Percentiles rank a stretch among this genome's conserved stretches.
These are phyloP conservation scores for Pseudohalonectria lignicola DNA, from an alignment of 2,329 filamentous ascomycete genomes.

Conservation along the genomic window DNA sequence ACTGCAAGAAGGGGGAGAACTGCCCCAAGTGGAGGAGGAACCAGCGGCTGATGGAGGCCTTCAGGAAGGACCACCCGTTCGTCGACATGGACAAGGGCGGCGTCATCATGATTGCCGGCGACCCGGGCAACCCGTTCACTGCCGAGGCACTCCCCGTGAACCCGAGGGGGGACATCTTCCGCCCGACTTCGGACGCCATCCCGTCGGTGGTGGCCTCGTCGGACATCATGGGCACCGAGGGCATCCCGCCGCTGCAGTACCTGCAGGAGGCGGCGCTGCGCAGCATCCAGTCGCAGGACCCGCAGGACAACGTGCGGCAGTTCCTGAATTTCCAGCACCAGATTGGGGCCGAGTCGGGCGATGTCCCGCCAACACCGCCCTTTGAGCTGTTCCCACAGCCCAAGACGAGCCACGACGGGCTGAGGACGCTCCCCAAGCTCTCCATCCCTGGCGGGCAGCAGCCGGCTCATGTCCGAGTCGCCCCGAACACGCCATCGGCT, in stretches of 20 bases:
- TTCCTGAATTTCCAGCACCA: constrained; percentile 80
- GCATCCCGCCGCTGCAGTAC: constrained; percentile 50
- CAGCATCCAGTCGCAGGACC: constrained; percentile 60
- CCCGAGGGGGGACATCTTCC: constrained; percentile 34
- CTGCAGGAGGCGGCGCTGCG: constrained; percentile 66
- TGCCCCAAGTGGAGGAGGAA: constrained; percentile 76
- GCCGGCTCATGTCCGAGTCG: constrained; percentile 8
- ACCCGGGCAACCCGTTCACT: constrained; percentile 67
- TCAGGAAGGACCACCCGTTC: constrained; percentile 66
- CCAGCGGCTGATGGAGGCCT: constrained; percentile 63
- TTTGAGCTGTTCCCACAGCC: constrained; percentile 49
- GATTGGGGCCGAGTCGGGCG: constrained; percentile 22
- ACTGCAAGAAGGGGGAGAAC: constrained; percentile 76
- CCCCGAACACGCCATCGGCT: neutral
- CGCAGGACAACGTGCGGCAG: constrained; percentile 86
- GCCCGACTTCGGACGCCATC: constrained; percentile 63
- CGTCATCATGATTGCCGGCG: constrained; percentile 65
- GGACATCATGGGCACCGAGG: constrained; percentile 68
- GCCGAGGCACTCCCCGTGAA: constrained; percentile 38
- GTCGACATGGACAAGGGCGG: constrained; percentile 48
- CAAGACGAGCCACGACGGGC: constrained; percentile 29
- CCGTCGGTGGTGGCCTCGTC: constrained; percentile 86
- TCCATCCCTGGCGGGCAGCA: constrained; percentile 36
- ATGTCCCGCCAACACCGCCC: constrained; percentile 59
- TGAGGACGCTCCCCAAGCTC: constrained; percentile 51